Base-by-base conservation (phyloP, 208 protist species). In the Trypanosoma congolense region DNA sequence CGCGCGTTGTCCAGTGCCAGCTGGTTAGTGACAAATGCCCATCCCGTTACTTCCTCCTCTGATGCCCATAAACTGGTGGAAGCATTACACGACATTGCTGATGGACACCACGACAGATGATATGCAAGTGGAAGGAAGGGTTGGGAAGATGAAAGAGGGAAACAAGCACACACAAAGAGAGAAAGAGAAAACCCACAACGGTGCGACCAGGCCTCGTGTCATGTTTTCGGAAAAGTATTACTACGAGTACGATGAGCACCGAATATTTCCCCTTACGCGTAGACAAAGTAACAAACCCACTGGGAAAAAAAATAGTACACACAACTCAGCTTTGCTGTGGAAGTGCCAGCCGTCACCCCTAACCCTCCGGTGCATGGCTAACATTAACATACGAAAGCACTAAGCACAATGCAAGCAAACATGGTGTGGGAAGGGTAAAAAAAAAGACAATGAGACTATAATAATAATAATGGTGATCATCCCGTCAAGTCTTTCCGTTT, bases 1-100 rank as follows among this genome's bases (percentile, higher is more conserved):
- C 21, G 46, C 28, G 42, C 55, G 26, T 33, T 53, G 9, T 74
- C 61, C 1, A 61, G 25, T 3, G 64, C 30, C 21, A 67, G 55
- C 19, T 59, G 45, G 28, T 74, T 60, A 5, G 67, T 59, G 6
- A 74, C 51, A 12, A 61, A 38, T 12, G 45, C 38, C 67, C 67
- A 74, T 22, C 61, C 61, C 40, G 22, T 16, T 49, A 74, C 38
- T 60, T 74, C 59, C 19, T 49, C 46, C 9, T 28, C 41, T 4
- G 45, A 21, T 2, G 51, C 42, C 6, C 24, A 21, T 12, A 12
- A 38, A 38, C 12, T 12, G 12, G 33, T 6, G 12, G 33, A 12
- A 12, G 33, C 33, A 38, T 6, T 16, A 38, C 9, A 12, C 9
- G 12, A 12, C 12, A 38, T 38, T 12, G 12, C 12, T 38, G 33